Conservation (phyloP, 176 grass and related monocot species). For the Paspalum vaginatum region DNA sequence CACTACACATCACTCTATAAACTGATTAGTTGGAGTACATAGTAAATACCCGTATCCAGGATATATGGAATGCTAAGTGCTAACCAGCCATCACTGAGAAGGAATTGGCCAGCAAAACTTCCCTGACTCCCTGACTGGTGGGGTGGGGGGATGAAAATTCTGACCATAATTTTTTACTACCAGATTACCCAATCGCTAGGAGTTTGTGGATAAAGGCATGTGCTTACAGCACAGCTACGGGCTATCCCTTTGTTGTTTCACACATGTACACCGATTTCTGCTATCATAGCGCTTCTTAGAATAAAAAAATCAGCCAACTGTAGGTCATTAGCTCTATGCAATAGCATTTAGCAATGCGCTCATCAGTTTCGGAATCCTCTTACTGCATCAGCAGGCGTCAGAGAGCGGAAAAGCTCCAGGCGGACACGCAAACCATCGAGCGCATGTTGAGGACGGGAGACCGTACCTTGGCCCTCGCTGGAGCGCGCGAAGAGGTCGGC, state of each 20-base stretch:
- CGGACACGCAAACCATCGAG: neutral
- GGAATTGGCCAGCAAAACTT: neutral
- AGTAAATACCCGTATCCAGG: neutral
- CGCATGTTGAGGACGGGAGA: neutral
- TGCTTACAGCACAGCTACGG: neutral
- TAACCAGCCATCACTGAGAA: neutral
- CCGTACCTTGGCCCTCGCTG: conserved; percentile 49
- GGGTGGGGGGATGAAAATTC: neutral
- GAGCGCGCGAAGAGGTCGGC: conserved; percentile 53
- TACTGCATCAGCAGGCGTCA: neutral
- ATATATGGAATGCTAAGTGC: neutral
- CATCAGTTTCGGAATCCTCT: neutral
- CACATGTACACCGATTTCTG: neutral
- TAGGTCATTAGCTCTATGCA: neutral
- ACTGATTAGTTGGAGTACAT: neutral
- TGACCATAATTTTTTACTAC: neutral
- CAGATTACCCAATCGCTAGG: neutral
- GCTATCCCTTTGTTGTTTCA: neutral
- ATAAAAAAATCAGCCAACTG: neutral
- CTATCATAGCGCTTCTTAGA: neutral
- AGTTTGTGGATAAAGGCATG: neutral
- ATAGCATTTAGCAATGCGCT: neutral
- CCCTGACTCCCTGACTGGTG: neutral
- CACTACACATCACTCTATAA: neutral
- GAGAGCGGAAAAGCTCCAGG: conserved; percentile 3